A percentile compares a stretch with the other conserved stretches of the same genome.
These are phyloP conservation scores for Linum tenue DNA, from an alignment of 345 rosid genomes.

Conservation along the genomic window DNA sequence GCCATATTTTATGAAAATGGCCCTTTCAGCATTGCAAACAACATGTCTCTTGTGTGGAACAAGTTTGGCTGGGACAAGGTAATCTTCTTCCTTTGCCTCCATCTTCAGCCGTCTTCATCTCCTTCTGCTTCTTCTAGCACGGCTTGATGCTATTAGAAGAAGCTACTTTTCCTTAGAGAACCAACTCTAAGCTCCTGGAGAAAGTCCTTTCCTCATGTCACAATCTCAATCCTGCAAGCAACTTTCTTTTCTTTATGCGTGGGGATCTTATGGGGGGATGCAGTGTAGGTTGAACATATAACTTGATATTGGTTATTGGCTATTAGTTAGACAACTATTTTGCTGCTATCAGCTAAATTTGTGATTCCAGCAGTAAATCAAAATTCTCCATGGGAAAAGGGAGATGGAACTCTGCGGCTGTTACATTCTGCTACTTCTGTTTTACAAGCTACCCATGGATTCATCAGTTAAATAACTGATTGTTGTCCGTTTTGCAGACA, in stretches of 20 bases:
- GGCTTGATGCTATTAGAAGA: background rate
- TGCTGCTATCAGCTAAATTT: too few relatives aligned
- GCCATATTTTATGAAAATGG: slow-evolving; percentile 99
- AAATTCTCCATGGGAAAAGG: background rate
- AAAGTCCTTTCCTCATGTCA: background rate
- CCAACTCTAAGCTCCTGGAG: background rate
- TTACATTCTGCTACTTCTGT: background rate
- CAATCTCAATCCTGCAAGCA: too few relatives aligned
- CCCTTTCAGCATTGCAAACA: slow-evolving; percentile 67
- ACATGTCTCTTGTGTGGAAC: slow-evolving; percentile 94
- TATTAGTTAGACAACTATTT: too few relatives aligned
- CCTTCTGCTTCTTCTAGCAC: background rate
- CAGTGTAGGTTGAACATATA: too few relatives aligned
- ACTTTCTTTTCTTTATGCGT: too few relatives aligned
- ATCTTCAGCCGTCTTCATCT: background rate
- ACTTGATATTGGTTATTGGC: too few relatives aligned
- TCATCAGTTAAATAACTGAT: background rate
- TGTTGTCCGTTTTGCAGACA: slow-evolving; percentile 36
- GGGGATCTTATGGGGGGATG: too few relatives aligned
- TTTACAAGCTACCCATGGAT: background rate
- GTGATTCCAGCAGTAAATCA: background rate
- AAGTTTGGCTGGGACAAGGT: slow-evolving; percentile 90
- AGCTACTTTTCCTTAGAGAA: background rate
- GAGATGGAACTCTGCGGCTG: background rate
- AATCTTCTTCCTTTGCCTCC: background rate